Base-by-base conservation (phyloP, 2,329 filamentous ascomycete species). In the Atkinsonella texensis region DNA sequence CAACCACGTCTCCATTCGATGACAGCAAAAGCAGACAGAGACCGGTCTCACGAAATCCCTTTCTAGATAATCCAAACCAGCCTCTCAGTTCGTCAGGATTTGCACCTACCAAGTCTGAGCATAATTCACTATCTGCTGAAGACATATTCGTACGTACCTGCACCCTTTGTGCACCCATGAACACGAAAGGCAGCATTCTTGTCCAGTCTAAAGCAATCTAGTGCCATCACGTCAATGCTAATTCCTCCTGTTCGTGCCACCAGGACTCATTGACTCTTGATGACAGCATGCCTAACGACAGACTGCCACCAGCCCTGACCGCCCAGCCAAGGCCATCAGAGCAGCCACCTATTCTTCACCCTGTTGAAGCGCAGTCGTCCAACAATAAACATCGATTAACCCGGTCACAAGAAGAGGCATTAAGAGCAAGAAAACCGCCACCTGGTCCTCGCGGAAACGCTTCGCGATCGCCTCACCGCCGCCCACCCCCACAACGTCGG, bases 1-100 rank as follows among this genome's bases (percentile, higher is more conserved):
- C 69, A 65, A 71, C 70, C 58, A 68, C 68, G 56, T 83, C 77
- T 57, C 81, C 77, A 55, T 81, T 81, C 63, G 79, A 80, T 68
- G 78, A 81, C 67, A 74, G 71, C 20, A 35, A 50, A 15, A 70
- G 73, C 59, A 69, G 73, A 59, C 77, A 55, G 35, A 46, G 83
- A 62, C 83, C 83, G 52, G 68, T 81, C 53, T 88, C 85, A 59
- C 79, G 80, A 65, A 90, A 90, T 60, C 86, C 86, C 38, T 90
- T 90, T 64, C 75, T 89, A 56, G 84, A 85, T 59, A 72, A 75
- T 53, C 71, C 72, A 56, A 57, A 66, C 58, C 59, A 60, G 59
- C 62, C 66, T 52, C 52, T 71, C 46, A 69, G 65, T 57, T 71
- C 73, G 33, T 66, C 72, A 18, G 71, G 73, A 54, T 70, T 68